Evolutionary conservation across 192 early-diverging fungal species (phyloP), one percentile per base, ranked within the genome.

Genomic region (Irineochytrium annulatum): DNA sequence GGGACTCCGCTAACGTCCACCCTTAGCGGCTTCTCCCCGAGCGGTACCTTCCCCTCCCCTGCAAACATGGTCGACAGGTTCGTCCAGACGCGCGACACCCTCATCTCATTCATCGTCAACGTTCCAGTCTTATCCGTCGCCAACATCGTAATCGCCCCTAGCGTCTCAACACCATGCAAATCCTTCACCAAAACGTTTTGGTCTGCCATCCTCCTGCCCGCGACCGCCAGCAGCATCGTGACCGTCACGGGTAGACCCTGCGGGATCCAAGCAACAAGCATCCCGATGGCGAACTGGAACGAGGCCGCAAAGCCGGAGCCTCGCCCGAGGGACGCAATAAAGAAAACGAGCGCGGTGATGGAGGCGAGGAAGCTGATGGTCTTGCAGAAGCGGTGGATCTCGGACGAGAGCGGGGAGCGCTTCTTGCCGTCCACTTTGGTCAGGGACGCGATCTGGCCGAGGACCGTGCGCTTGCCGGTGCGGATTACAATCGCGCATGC

Each of bases 41-140:
- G 16, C 14, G 63, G 63, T 1, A 34, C 60, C 19, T 17, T 20
- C n/a, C 60, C 52, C 20, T 43, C 41, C 0, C 70, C 70, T 11
- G 63, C 64, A 43, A 43, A 73, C 57, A 74, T 65, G 8, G 13
- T 41, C 1, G 29, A 27, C 45, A 65, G 34, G 39, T 75, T 73
- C 8, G 76, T 63, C 69, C 68, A 79, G 0, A 82, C 61, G 29
- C 74, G 44, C 0, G 70, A 63, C 0, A 85, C 84, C 8, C 68
- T 61, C 74, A 89, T 79, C 53, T 81, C 63, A 59, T 84, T 87
- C 37, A 68, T 64, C 0, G 87, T 89, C 24, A 89, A 64, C 5
- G 87, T 89, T 6, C 87, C 87, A 0, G 87, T 89, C 63, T 89
- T 89, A 57, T 89, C 87, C 0, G 85, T 87, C 3, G 82, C 80